Evolutionary conservation across 2,329 filamentous ascomycete genomes (phyloP).

Genomic region (Aspergillus fumigatiaffinis): DNA sequence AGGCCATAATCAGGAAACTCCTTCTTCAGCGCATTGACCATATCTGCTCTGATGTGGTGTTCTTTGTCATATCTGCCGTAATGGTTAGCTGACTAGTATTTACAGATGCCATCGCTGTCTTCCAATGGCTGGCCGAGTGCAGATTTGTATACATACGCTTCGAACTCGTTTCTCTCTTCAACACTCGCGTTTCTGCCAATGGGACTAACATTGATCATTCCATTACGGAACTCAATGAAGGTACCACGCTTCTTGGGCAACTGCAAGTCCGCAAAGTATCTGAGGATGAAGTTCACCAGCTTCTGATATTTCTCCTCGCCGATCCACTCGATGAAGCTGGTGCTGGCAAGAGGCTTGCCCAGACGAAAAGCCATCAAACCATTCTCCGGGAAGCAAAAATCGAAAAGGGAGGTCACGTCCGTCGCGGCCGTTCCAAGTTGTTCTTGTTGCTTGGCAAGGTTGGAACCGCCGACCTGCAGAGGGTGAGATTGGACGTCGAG

Average conservation of each 20-base stretch:
- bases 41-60: slow-evolving; percentile 69
- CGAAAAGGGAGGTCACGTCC: slow-evolving; percentile 79
- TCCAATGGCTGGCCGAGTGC: not conserved
- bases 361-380: slow-evolving; percentile 86
- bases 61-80: slow-evolving; percentile 64
- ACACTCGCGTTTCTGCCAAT: slow-evolving; percentile 73
- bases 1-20: slow-evolving; percentile 79
- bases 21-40: slow-evolving; percentile 73
- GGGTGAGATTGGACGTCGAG: slow-evolving; percentile 13
- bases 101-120: not conserved
- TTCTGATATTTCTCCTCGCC: slow-evolving; percentile 73
- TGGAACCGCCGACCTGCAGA: slow-evolving; percentile 70
- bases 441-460: slow-evolving; percentile 92
- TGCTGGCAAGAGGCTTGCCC: slow-evolving; percentile 69
- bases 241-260: slow-evolving; percentile 62
- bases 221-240: slow-evolving; percentile 64
- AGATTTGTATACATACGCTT: slow-evolving; percentile 46
- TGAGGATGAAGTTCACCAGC: slow-evolving; percentile 56
- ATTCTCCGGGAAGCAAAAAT: slow-evolving; percentile 98
- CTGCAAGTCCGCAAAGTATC: slow-evolving; percentile 59
- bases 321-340: slow-evolving; percentile 87
- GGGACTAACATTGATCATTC: slow-evolving; percentile 64
- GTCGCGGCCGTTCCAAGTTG: slow-evolving; percentile 72
- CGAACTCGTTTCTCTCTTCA: slow-evolving; percentile 76
- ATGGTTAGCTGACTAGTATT: slow-evolving; percentile 8